phyloP scores from a whole-genome alignment of 148 eudicot species.

The Rhododendron mucronatum region DNA sequence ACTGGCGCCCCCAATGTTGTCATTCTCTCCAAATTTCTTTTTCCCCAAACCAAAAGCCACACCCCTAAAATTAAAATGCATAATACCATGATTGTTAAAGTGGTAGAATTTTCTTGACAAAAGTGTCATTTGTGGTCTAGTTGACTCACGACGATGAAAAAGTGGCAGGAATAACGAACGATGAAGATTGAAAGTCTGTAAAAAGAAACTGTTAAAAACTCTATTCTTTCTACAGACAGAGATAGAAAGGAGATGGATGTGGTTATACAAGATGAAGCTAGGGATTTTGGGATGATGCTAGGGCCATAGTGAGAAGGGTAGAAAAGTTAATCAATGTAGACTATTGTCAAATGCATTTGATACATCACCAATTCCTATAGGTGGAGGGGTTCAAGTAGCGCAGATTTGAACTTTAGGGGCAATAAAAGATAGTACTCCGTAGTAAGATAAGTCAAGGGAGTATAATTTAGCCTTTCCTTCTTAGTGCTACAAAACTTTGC shows the following conservation, averaged over 20 bases:
- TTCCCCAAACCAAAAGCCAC: neutral
- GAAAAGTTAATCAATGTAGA: neutral
- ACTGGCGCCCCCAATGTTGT: neutral
- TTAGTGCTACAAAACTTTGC: neutral
- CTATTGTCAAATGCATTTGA: neutral
- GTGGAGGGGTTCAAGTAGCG: neutral
- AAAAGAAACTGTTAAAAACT: neutral
- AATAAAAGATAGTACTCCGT: neutral
- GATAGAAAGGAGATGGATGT: neutral
- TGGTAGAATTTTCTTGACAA: neutral
- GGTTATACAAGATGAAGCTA: neutral
- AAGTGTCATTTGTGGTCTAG: neutral
- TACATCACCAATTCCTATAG: neutral
- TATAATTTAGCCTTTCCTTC: neutral
- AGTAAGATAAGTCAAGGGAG: neutral
- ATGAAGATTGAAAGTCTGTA: neutral
- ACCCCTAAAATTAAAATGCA: neutral
- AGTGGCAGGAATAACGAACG: neutral
- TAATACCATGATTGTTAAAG: neutral
- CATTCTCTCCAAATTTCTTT: neutral
- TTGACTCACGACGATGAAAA: neutral
- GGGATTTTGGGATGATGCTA: neutral
- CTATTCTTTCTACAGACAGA: neutral
- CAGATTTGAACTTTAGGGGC: neutral
- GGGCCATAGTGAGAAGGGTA: neutral